These are phyloP conservation scores for Botrytis sinoallii DNA, from an alignment of 2,329 filamentous ascomycete genomes.

Conservation along the genomic window DNA sequence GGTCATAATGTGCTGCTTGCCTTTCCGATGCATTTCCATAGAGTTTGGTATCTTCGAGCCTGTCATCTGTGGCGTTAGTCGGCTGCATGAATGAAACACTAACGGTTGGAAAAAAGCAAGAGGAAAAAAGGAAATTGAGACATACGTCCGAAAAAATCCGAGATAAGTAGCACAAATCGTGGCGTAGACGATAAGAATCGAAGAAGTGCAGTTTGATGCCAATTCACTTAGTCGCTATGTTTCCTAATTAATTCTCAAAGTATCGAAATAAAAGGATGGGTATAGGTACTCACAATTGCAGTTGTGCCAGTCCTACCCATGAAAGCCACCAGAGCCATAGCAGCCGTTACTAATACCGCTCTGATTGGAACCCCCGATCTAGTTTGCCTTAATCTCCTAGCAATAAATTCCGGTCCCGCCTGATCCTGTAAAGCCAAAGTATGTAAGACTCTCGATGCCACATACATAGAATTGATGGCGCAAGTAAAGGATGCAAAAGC, in stretches of 20 bases:
- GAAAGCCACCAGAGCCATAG: constrained; percentile 42
- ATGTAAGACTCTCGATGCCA: constrained; percentile 40
- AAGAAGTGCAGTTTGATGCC: constrained; percentile 41
- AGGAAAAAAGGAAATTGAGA: background rate
- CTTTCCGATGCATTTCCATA: constrained; percentile 42
- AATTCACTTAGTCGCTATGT: constrained; percentile 40
- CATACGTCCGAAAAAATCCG: constrained; percentile 41
- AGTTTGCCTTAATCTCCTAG: constrained; percentile 39
- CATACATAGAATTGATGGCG: constrained; percentile 42
- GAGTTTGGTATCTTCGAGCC: constrained; percentile 41
- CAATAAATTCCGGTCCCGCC: constrained; percentile 43
- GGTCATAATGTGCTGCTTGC: constrained; percentile 40
- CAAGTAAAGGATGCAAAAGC: constrained; percentile 40
- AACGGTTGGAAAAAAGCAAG: background rate
- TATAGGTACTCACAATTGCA: constrained; percentile 37
- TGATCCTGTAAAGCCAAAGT: constrained; percentile 41
- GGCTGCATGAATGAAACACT: background rate
- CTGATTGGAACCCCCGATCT: constrained; percentile 42
- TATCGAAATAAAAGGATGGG: background rate
- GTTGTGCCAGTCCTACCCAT: constrained; percentile 42
- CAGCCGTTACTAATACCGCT: constrained; percentile 41
- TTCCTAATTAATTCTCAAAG: constrained; percentile 17
- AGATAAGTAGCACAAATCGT: constrained; percentile 44
- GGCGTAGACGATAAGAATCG: constrained; percentile 43
- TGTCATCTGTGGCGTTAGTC: constrained; percentile 23